Conservation (phyloP, 148 eudicot genomes). For the Vaccinium myrtillus region DNA sequence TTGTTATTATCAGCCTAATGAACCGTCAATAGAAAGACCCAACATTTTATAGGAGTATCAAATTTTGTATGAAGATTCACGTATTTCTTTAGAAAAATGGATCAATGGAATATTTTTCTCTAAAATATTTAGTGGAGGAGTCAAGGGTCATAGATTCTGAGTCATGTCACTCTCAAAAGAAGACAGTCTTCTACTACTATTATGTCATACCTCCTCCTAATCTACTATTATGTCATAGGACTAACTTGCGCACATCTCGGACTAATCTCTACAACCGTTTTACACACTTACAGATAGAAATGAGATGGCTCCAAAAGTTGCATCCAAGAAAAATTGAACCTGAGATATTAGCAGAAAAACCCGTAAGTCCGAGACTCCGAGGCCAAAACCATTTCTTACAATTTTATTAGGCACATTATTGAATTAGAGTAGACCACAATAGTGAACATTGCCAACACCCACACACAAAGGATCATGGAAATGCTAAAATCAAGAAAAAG, state of each 20-base stretch:
- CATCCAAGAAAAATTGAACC: too few species aligned
- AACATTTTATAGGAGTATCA: too few species aligned
- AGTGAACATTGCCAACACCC: neutral
- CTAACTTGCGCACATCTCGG: too few species aligned
- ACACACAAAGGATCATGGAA: conserved; percentile 16
- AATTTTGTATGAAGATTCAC: neutral
- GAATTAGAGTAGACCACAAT: conserved; percentile 13
- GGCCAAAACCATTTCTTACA: too few species aligned
- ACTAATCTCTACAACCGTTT: too few species aligned
- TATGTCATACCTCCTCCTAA: neutral
- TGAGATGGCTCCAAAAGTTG: too few species aligned
- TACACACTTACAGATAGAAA: too few species aligned
- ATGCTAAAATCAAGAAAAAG: conserved; percentile 34
- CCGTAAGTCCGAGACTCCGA: too few species aligned
- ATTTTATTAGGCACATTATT: conserved; percentile 4
- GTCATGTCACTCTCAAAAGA: conserved; percentile 35
- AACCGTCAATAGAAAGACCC: too few species aligned
- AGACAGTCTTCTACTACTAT: neutral
- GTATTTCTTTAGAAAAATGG: neutral
- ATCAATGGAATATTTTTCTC: neutral
- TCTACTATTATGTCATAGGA: too few species aligned
- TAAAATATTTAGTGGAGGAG: conserved; percentile 51
- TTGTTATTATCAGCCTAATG: too few species aligned
- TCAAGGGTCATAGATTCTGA: conserved; percentile 57
- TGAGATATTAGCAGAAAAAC: too few species aligned